Evolutionary conservation across 2,329 filamentous ascomycete genomes (phyloP), one percentile per base, ranked within the genome.

Genomic region (Alternaria gaisen): DNA sequence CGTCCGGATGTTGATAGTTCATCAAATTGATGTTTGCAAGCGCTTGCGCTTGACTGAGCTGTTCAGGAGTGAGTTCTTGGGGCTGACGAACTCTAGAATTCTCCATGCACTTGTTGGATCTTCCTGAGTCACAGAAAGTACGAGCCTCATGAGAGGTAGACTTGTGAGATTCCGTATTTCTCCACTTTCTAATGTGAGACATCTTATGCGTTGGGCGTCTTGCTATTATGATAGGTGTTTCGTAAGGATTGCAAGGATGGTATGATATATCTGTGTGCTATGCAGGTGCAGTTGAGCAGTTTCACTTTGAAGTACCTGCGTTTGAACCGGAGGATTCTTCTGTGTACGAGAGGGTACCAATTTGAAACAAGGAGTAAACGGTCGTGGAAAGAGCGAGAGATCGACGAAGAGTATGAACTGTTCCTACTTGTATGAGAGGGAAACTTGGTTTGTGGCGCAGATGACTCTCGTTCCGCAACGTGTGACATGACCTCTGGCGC

Each of bases 1-100:
- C 18, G 20, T 53, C 28, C 2, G 58, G 54, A 11, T 38, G 48
- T 38, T 61, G 58, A 20, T 58, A 61, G 16, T 61, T 42, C 20
- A 24, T 16, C 20, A 5, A 9, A 20, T 50, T 38, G 36, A 58
- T 48, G 12, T 58, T 50, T n/a, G 58, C 42, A 18, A 58, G 36
- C 9, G 42, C 54, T 24, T 43, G 48, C 14, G 58, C 48, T 12
- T n/a, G 48, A 5, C 22, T 16, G 0, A 26, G 18, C 12, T 61
- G 40, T 22, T 43, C 47, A 4, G 24, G 20, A 5, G 38, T 61
- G 14, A 61, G 41, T 14, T 38, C 11, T 9, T 18, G 24, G 5
- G 26, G 5, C 4, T 10, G 30, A 34, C 18, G 20, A 1, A 5
- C 6, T 34, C 6, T 32, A 20, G 46, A 14, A 2, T 24, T 18